Conservation (phyloP, 129 eudicot species). For the Tagetes patula region DNA sequence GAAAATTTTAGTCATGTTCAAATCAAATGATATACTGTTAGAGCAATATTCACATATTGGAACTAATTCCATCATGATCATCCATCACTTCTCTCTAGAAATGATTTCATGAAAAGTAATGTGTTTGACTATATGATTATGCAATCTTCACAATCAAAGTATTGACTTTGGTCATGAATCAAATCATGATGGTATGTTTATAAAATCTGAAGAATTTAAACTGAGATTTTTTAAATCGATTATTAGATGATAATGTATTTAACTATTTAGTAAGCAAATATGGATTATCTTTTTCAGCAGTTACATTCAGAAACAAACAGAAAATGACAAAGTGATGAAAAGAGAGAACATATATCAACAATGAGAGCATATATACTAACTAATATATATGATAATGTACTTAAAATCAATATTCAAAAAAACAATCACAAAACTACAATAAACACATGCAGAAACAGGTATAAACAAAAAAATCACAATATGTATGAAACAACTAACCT, state of each 20-base stretch:
- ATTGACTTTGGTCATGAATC: no score
- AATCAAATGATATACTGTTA: no score
- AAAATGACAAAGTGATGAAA: conserved; percentile 6
- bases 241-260: not conserved
- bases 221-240: not conserved
- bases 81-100: no score
- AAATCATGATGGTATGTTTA: not conserved
- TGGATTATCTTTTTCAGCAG: not conserved
- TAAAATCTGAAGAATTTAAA: not conserved
- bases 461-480: conserved; percentile 34
- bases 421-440: conserved; percentile 33
- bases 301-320: not conserved
- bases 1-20: no score
- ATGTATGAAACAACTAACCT: conserved; percentile 23
- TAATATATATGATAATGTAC: no score
- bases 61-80: no score
- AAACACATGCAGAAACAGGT: conserved; percentile 33
- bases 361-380: no score
- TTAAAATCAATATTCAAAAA: not conserved
- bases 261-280: not conserved
- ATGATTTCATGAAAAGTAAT: no score
- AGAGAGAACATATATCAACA: not conserved
- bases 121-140: no score
- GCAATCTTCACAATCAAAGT: no score
- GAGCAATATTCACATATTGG: no score